Evolutionary conservation across 805 yeast genomes (phyloP), one percentile per base, ranked within the genome.

Genomic region (Nakazawaea wickerhamii): DNA sequence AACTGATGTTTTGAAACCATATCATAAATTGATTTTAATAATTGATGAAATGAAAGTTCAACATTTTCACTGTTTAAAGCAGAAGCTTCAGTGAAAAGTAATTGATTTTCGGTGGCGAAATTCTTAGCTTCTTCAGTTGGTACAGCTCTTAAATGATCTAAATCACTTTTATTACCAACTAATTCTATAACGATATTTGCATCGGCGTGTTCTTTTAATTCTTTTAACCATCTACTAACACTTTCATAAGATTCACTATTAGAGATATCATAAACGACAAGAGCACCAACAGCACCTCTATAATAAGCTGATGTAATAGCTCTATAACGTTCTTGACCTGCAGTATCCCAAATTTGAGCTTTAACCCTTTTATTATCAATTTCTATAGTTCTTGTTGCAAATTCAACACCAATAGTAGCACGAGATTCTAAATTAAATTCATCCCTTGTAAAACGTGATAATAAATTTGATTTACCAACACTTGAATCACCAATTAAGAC

Each of bases 341-440:
- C 99, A 28, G 99, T 91, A 65, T 91, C 99, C 99, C 99, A 91
- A 53, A 89, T 83, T 65, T 88, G 95, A 4, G 95, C 91, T 62
- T 86, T 87, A 53, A 86, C 83, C 59, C 87, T 68, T 57, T 84
- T 84, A 33, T 88, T 89, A 51, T 84, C 91, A 48, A 85, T 81
- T 55, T 84, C 91, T 44, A 93, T 80, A 3, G 97, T 90, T 62
- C 97, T 77, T 18, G 98, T 93, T 34, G 98, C 98, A 68, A 91
- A 91, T 65, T 93, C 99, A 40, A 93, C 99, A 37, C 99, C 99
- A 59, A 91, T 91, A 21, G 99, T 91, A 41, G 95, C 84, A 64
- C 93, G 81, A 14, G 93, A 81, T 61, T 93, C 98, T 50, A 90
- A 75, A 67, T 90, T 89, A 71, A 93, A 91, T 65, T 91, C 98